These are phyloP conservation scores for Schoenoplectus tabernaemontani DNA, from an alignment of 202 grass and related monocot species.

Conservation along the genomic window DNA sequence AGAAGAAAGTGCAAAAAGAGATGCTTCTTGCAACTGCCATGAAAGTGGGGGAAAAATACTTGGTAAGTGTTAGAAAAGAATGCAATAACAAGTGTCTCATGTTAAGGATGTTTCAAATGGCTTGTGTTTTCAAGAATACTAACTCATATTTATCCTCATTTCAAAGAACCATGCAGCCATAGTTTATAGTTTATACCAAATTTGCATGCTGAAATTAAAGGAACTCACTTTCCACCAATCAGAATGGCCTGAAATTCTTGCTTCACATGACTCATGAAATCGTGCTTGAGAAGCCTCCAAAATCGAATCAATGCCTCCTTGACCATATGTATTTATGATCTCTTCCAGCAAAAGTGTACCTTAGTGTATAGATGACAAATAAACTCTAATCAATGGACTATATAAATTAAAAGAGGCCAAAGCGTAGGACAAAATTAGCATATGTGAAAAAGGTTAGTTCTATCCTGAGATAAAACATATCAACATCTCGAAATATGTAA, in stretches of 20 bases:
- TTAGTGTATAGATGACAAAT: slow-evolving; percentile 12
- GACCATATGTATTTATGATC: slow-evolving; percentile 59
- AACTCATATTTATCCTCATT: background rate
- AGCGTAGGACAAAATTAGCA: background rate
- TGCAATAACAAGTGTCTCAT: background rate
- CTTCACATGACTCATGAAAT: slow-evolving; percentile 67
- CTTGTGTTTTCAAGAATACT: slow-evolving; percentile 1
- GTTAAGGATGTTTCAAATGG: background rate
- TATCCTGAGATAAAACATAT: background rate
- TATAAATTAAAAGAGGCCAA: background rate
- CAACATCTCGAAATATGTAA: background rate
- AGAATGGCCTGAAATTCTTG: slow-evolving; percentile 63
- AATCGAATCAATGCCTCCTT: slow-evolving; percentile 62
- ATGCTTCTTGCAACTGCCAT: slow-evolving; percentile 81
- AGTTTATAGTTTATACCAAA: background rate
- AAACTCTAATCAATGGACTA: background rate
- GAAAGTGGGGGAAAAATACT: slow-evolving; percentile 12
- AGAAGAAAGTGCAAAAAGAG: slow-evolving; percentile 88
- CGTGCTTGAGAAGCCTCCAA: slow-evolving; percentile 51
- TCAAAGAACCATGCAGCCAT: background rate
- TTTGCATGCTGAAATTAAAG: slow-evolving; percentile 14
- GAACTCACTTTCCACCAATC: slow-evolving; percentile 91
- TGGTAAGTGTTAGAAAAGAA: background rate
- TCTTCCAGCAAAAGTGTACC: slow-evolving; percentile 89
- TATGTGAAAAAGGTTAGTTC: background rate